phyloP scores from a whole-genome alignment of 1,139 yeast genomes.

The Nadsonia commutata region DNA sequence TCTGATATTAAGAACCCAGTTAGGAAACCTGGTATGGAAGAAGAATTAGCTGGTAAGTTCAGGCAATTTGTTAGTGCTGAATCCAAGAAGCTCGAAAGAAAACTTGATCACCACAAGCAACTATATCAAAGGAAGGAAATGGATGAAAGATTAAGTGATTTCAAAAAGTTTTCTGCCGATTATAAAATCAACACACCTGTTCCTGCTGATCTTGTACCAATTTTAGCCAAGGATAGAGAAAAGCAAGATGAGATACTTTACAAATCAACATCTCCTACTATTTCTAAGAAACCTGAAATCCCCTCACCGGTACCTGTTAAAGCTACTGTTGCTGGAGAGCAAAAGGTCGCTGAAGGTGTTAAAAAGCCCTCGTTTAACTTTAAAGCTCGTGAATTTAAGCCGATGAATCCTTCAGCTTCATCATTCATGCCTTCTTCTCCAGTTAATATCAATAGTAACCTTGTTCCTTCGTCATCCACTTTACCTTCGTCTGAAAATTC shows the following conservation, averaged over 20 bases:
- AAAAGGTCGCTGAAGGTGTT: constrained; percentile 3
- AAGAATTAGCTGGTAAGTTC: constrained; percentile 22
- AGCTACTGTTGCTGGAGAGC: constrained; percentile 8
- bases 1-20: too few relatives aligned
- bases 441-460: neutral
- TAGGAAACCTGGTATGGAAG: constrained; percentile 15
- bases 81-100: constrained; percentile 15
- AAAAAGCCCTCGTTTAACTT: constrained; percentile 28
- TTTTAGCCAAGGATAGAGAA: constrained; percentile 49
- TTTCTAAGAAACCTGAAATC: constrained; percentile 10
- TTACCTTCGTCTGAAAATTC: neutral
- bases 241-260: constrained; percentile 45
- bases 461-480: neutral
- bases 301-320: constrained; percentile 14
- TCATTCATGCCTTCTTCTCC: neutral
- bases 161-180: constrained; percentile 68
- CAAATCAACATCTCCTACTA: constrained; percentile 7
- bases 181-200: constrained; percentile 44
- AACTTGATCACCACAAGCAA: constrained; percentile 16
- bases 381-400: constrained; percentile 45
- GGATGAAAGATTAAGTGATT: constrained; percentile 40
- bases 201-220: constrained; percentile 66
- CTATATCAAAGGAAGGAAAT: constrained; percentile 30
- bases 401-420: constrained; percentile 41
- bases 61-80: constrained; percentile 24